A percentile compares a stretch with the other conserved stretches of the same genome.
Evolutionary conservation across 345 rosid species (phyloP).

Genomic region (Eucalyptus sideroxylon): DNA sequence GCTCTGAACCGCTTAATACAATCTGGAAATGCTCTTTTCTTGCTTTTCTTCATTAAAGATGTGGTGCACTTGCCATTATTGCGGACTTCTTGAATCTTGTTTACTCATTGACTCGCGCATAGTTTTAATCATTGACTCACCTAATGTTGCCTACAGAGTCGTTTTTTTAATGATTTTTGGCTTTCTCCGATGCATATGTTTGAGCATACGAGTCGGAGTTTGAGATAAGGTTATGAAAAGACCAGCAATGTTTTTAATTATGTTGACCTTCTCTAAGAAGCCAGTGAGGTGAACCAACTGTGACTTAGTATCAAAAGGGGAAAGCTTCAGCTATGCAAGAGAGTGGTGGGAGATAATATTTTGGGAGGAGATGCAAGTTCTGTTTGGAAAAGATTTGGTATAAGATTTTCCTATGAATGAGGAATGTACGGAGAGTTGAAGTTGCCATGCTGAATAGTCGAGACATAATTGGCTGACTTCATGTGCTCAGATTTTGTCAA

Average conservation of each 20-base stretch:
- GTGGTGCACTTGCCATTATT: neutral
- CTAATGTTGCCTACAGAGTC: neutral
- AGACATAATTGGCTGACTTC: neutral
- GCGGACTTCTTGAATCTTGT: neutral
- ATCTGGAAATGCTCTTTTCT: neutral
- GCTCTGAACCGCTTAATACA: neutral
- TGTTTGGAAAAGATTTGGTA: neutral
- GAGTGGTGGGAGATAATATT: neutral
- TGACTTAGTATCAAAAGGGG: neutral
- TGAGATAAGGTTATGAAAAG: neutral
- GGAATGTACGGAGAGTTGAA: neutral
- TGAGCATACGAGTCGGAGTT: neutral
- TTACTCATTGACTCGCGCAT: neutral
- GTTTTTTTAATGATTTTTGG: neutral
- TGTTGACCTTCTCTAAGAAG: neutral
- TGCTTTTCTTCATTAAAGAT: neutral
- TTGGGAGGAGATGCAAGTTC: neutral
- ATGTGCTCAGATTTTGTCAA: neutral
- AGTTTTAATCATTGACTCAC: neutral
- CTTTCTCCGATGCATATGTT: neutral
- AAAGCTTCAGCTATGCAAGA: neutral
- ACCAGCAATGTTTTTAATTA: neutral
- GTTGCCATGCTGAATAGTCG: neutral
- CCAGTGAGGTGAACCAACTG: neutral
- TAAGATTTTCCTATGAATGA: neutral